These are phyloP conservation scores for Stagonosporopsis tanaceti DNA, from an alignment of 2,329 filamentous ascomycete species.

Conservation along the genomic window DNA sequence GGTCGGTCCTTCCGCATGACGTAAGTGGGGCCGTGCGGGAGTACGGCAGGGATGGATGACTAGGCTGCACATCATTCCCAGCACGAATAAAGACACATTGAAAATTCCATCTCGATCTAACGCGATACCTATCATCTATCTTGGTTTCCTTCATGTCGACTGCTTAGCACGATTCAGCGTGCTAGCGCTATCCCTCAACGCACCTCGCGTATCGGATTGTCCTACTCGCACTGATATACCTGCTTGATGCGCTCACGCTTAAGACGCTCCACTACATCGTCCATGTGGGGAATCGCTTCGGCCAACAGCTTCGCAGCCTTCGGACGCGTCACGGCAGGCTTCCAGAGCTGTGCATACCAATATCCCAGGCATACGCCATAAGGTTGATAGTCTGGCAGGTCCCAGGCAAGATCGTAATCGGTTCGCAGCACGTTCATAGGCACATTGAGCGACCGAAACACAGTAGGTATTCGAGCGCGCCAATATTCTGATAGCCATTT, in stretches of 20 bases:
- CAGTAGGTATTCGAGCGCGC: neutral
- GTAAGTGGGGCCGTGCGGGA: slow-evolving; percentile 21
- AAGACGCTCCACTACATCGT: neutral
- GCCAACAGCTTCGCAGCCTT: slow-evolving; percentile 4
- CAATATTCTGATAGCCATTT: slow-evolving; percentile 9
- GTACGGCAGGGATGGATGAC: slow-evolving; percentile 11
- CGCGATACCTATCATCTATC: neutral
- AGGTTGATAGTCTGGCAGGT: slow-evolving; percentile 1
- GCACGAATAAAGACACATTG: neutral
- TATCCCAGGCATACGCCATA: slow-evolving; percentile 21
- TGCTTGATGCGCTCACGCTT: slow-evolving; percentile 2
- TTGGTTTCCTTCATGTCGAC: neutral
- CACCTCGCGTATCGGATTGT: neutral
- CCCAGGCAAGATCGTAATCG: neutral
- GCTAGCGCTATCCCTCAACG: neutral
- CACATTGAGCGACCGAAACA: slow-evolving; percentile 3
- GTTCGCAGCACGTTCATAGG: neutral
- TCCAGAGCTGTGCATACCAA: slow-evolving; percentile 25
- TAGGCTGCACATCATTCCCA: slow-evolving; percentile 5
- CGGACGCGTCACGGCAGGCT: neutral
- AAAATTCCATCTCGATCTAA: neutral
- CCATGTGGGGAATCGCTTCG: slow-evolving; percentile 3
- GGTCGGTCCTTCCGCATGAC: slow-evolving; percentile 12
- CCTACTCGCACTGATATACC: neutral
- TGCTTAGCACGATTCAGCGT: neutral